A percentile compares a stretch with the other conserved stretches of the same genome.
phyloP scores from a whole-genome alignment of 1,139 yeast species.

The Arxiozyma bovina region DNA sequence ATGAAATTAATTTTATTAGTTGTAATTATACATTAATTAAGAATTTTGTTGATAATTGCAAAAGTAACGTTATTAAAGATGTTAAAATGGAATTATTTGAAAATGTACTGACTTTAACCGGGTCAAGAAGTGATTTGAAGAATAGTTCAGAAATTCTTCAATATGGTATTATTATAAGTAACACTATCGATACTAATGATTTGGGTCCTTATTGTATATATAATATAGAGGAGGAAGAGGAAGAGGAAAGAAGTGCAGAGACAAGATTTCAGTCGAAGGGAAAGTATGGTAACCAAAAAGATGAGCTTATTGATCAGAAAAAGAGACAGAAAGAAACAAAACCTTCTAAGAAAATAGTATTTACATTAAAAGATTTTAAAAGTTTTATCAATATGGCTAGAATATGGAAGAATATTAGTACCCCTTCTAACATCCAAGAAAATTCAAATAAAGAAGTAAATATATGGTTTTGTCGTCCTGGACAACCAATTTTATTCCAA shows the following conservation, averaged over 20 bases:
- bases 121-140: conserved; percentile 43
- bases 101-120: conserved; percentile 41
- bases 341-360: conserved; percentile 21
- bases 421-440: not conserved
- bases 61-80: conserved; percentile 43
- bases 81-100: conserved; percentile 42
- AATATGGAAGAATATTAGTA: conserved; percentile 15
- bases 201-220: conserved; percentile 31
- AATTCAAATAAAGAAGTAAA: not conserved
- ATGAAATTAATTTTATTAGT: conserved; percentile 36
- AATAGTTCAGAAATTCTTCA: conserved; percentile 45
- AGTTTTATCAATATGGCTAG: conserved; percentile 39
- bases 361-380: conserved; percentile 46
- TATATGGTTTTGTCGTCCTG: conserved; percentile 42
- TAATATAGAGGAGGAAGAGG: conserved; percentile 15
- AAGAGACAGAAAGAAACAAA: not conserved
- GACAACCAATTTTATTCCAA: conserved; percentile 48
- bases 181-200: conserved; percentile 43
- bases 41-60: conserved; percentile 40
- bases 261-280: not conserved
- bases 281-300: not conserved
- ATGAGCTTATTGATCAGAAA: not conserved
- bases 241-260: conserved; percentile 1
- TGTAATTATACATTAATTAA: conserved; percentile 40
- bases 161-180: conserved; percentile 51